phyloP scores from a whole-genome alignment of 768 basidiomycete genomes.

The Neoboletus magnificus region DNA sequence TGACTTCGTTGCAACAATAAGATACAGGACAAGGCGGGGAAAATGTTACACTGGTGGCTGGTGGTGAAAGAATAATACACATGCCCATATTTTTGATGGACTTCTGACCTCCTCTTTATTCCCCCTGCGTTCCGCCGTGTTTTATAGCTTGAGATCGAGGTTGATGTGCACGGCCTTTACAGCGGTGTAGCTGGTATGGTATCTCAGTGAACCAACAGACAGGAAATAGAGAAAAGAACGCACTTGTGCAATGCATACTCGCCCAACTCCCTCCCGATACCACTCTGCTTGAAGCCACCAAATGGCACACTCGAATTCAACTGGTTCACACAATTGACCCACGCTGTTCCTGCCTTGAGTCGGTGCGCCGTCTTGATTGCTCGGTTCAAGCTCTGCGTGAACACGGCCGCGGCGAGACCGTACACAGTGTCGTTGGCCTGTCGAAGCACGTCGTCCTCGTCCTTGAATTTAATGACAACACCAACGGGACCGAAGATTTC shows the following conservation, averaged over 20 bases:
- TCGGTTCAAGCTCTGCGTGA: conserved; percentile 73
- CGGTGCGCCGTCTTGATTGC: conserved; percentile 70
- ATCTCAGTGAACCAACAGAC: not conserved
- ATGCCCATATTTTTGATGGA: not conserved
- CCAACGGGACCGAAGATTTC: conserved; percentile 84
- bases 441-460: conserved; percentile 59
- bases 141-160: conserved; percentile 30
- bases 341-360: conserved; percentile 79
- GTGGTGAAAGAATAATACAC: not conserved
- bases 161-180: conserved; percentile 45
- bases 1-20: not conserved
- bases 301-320: conserved; percentile 55
- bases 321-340: conserved; percentile 45
- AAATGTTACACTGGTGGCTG: not conserved
- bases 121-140: not conserved
- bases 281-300: conserved; percentile 83
- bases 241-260: conserved; percentile 65
- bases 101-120: not conserved
- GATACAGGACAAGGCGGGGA: not conserved
- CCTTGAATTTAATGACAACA: conserved; percentile 72
- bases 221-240: conserved; percentile 17
- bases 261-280: conserved; percentile 78
- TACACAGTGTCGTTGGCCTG: conserved; percentile 86
- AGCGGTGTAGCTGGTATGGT: conserved; percentile 15
- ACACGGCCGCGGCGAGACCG: conserved; percentile 86